A percentile compares a stretch with the other conserved stretches of the same genome.
Conservation (phyloP, 306 rosid genomes). For the Trifolium subterraneum region DNA sequence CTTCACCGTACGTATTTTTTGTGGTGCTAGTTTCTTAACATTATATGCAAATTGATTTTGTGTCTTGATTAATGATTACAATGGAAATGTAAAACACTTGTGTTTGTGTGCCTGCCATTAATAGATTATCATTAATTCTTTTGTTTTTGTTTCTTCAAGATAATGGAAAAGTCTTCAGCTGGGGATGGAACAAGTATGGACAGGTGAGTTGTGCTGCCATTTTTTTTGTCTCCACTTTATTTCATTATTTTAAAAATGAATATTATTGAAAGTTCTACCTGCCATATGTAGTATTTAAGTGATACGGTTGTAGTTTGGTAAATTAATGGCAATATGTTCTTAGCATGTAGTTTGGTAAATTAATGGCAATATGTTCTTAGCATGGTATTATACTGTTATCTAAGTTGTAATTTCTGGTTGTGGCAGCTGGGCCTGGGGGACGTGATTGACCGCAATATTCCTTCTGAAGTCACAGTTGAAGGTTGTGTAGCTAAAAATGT, state of each 20-base stretch:
- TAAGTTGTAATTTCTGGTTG: conserved; percentile 38
- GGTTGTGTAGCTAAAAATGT: conserved; percentile 69
- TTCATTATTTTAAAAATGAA: conserved; percentile 20
- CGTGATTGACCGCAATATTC: conserved; percentile 87
- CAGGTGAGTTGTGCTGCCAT: conserved; percentile 63
- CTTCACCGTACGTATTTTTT: too few species aligned
- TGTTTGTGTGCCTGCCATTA: not conserved
- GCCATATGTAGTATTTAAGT: not conserved
- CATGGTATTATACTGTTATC: conserved; percentile 23
- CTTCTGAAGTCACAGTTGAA: conserved; percentile 71
- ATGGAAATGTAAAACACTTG: conserved; percentile 2
- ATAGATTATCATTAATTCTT: conserved; percentile 29
- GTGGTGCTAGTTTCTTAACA: too few species aligned
- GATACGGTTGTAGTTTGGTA: not conserved
- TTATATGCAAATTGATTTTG: not conserved
- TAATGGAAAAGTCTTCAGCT: conserved; percentile 80
- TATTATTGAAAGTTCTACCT: conserved; percentile 13
- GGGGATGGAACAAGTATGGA: conserved; percentile 99
- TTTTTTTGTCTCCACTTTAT: conserved; percentile 19
- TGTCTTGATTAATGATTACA: conserved; percentile 17
- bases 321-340: conserved; percentile 15
- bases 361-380: conserved; percentile 11
- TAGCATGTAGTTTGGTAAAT: not conserved
- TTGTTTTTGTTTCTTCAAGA: conserved; percentile 56
- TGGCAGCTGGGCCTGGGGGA: conserved; percentile 95